Evolutionary conservation across 2,329 filamentous ascomycete species (phyloP).

Genomic region (Hymenoscyphus fraxineus): DNA sequence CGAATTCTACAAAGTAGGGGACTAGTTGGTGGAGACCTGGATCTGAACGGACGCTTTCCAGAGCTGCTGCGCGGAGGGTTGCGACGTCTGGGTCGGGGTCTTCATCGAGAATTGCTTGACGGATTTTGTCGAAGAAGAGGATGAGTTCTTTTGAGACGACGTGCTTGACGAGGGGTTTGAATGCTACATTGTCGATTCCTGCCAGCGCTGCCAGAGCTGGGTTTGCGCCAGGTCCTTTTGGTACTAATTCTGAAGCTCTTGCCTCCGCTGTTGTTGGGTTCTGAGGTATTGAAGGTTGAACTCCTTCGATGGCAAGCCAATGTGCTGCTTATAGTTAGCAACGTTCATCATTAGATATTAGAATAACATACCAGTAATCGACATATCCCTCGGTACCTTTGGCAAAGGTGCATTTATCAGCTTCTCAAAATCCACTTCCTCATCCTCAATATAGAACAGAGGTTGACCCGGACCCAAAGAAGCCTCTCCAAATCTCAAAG

Average conservation of each 20-base stretch:
- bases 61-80: slow-evolving; percentile 73
- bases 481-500: slow-evolving; percentile 88
- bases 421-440: slow-evolving; percentile 98
- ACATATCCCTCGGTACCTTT: slow-evolving; percentile 89
- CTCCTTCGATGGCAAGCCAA: slow-evolving; percentile 96
- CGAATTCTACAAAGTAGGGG: slow-evolving; percentile 94
- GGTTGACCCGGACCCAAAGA: slow-evolving; percentile 91
- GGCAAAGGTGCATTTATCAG: slow-evolving; percentile 94
- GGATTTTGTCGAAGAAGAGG: slow-evolving; percentile 95
- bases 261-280: slow-evolving; percentile 88
- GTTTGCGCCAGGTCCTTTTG: slow-evolving; percentile 87
- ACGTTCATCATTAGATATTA: not conserved
- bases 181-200: slow-evolving; percentile 75
- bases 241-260: slow-evolving; percentile 76
- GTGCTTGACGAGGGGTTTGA: slow-evolving; percentile 92
- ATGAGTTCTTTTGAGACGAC: slow-evolving; percentile 94
- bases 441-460: slow-evolving; percentile 95
- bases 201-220: slow-evolving; percentile 77
- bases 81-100: slow-evolving; percentile 73
- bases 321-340: slow-evolving; percentile 58
- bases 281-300: slow-evolving; percentile 93
- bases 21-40: slow-evolving; percentile 92
- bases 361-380: slow-evolving; percentile 69
- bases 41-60: slow-evolving; percentile 81
- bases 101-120: slow-evolving; percentile 82